Evolutionary conservation across 2,329 filamentous ascomycete species (phyloP).

Genomic region (Beauveria varroae): DNA sequence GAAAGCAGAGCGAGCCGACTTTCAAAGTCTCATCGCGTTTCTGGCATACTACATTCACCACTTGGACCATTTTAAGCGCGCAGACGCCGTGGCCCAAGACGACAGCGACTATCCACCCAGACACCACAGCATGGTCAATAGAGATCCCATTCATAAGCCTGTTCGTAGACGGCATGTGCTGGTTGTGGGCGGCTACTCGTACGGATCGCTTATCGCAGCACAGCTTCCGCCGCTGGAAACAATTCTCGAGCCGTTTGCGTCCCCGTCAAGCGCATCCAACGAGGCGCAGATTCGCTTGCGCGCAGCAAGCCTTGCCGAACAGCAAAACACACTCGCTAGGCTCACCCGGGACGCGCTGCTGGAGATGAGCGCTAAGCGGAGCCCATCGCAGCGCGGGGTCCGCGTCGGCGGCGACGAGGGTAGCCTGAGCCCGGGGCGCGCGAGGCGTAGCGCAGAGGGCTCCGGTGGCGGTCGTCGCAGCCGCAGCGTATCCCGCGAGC

Average conservation of each 20-base stretch:
- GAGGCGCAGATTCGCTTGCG: conserved; percentile 63
- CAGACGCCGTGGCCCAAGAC: background rate
- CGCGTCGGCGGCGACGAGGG: conserved; percentile 45
- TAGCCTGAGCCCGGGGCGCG: conserved; percentile 28
- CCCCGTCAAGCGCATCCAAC: conserved; percentile 45
- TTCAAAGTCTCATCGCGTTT: conserved; percentile 74
- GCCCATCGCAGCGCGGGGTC: conserved; percentile 27
- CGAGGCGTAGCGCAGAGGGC: conserved; percentile 25
- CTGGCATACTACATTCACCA: conserved; percentile 64
- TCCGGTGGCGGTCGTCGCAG: conserved; percentile 11
- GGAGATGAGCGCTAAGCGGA: conserved; percentile 19
- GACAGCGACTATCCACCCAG: background rate
- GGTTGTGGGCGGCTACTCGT: conserved; percentile 78
- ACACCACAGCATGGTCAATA: background rate
- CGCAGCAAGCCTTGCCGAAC: conserved; percentile 59
- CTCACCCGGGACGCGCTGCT: conserved; percentile 26
- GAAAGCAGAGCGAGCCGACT: conserved; percentile 73
- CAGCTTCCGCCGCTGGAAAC: conserved; percentile 57
- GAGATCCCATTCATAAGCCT: background rate
- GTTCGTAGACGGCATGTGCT: conserved; percentile 26
- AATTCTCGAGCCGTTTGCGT: conserved; percentile 53
- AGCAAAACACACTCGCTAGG: conserved; percentile 45
- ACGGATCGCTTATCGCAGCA: conserved; percentile 75
- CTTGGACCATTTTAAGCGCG: conserved; percentile 35
- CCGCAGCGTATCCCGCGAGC: conserved; percentile 14